These are phyloP conservation scores for Lantana camara DNA, from an alignment of 257 asterid species.

Conservation along the genomic window DNA sequence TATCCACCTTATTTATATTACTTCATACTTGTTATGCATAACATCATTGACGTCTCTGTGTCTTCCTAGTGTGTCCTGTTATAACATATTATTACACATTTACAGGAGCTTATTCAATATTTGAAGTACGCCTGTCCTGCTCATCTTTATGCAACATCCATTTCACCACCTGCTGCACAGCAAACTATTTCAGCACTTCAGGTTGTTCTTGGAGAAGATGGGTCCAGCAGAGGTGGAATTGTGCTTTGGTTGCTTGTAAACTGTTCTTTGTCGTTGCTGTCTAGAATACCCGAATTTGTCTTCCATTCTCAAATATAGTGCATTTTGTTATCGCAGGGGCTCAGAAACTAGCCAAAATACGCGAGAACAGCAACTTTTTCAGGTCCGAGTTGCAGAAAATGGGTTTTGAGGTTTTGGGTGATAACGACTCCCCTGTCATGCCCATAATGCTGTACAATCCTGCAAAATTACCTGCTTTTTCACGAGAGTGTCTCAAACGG, in stretches of 20 bases:
- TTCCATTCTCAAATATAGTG: conserved; percentile 17
- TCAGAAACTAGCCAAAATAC: conserved; percentile 82
- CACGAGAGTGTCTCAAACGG: conserved; percentile 91
- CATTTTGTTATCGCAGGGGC: conserved; percentile 62
- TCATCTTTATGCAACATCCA: conserved; percentile 94
- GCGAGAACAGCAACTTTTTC: conserved; percentile 94
- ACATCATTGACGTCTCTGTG: background rate
- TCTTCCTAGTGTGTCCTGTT: conserved; percentile 19
- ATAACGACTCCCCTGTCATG: conserved; percentile 97
- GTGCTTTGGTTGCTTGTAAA: conserved; percentile 23
- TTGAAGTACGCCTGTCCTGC: conserved; percentile 93
- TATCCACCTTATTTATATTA: too few relatives aligned
- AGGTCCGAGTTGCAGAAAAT: conserved; percentile 89
- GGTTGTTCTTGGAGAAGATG: conserved; percentile 98
- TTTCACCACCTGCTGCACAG: conserved; percentile 96
- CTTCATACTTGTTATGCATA: conserved; percentile 2
- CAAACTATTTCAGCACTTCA: conserved; percentile 86
- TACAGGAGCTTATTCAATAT: conserved; percentile 84
- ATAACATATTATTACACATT: conserved; percentile 12
- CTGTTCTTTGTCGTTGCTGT: background rate
- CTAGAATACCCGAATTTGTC: background rate
- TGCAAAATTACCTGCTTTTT: conserved; percentile 94
- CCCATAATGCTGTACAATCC: conserved; percentile 98
- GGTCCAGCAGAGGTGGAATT: conserved; percentile 85
- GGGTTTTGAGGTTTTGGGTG: conserved; percentile 99